Evolutionary conservation across 352 stramenopile species (phyloP), one percentile per base, ranked within the genome.

Genomic region (Phytophthora idaei): DNA sequence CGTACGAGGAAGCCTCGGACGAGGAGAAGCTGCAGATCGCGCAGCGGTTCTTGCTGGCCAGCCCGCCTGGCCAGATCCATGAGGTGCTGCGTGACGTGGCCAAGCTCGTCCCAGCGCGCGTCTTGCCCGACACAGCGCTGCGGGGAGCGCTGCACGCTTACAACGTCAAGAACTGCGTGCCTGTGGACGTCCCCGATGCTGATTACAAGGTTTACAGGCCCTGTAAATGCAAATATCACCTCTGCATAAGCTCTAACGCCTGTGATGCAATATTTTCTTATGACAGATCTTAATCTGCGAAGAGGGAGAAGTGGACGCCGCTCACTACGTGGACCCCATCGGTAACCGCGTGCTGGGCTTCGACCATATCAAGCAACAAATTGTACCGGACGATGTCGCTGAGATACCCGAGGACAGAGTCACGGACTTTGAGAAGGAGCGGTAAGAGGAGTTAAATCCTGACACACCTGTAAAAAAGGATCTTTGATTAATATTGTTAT

Each of bases 21-120:
- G 84, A 96, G 62, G 90, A 97, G 77, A 96, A 97, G 83, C 76
- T 97, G 47, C 77, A 85, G 58, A 93, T 97, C 58, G 87, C 90
- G 55, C 85, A 96, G 79, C 87, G 90, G 37, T 94, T 97, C 51
- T 68, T 98, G 58, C 74, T 97, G n/a, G 90, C 90, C 11, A 95
- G 82, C 64, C 92, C 90, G 4, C 92, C 94, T 0, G 92, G 93
- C 14, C 87, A 98, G 78, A 76, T 97, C 57, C 78, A 95, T 53
- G 87, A 97, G 51, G 89, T 97, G 54, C 64, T 93, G 51, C 78
- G 78, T 65, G 90, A 97, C 69, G 83, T 97, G 25, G 78, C 72
- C 17, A 93, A 93, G 74, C 80, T 97, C n/a, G 76, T 97, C 45
- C 81, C 89, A 15, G 67, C 70, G 17, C 72, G 71, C 25, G 69